Evolutionary conservation across 768 basidiomycete species (phyloP).

Genomic region (Tulasnella sp.): DNA sequence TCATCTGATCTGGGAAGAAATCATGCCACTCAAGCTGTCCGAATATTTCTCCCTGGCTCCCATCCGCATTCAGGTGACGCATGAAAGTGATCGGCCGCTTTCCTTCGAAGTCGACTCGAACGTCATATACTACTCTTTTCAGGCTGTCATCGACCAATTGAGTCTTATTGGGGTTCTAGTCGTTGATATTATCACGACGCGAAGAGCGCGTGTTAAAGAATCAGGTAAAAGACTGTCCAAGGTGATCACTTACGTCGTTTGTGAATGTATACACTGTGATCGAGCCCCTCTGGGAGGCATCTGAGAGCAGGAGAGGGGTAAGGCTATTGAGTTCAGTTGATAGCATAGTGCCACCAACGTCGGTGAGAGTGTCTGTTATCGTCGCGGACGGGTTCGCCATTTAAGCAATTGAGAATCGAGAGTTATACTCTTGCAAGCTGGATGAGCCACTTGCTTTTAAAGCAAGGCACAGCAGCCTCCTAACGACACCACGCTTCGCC

Average conservation of each 20-base stretch:
- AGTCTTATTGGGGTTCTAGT: constrained; percentile 5
- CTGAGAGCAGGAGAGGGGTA: not conserved
- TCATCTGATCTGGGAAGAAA: constrained; percentile 4
- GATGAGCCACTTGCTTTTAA: too few relatives aligned
- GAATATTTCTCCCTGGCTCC: constrained; percentile 2
- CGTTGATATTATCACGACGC: too few relatives aligned
- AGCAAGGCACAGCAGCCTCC: too few relatives aligned
- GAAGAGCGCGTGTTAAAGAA: too few relatives aligned
- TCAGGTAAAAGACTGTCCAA: too few relatives aligned
- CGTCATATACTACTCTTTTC: not conserved
- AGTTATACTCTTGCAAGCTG: too few relatives aligned
- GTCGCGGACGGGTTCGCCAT: not conserved
- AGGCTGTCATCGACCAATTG: not conserved
- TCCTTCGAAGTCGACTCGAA: constrained; percentile 9
- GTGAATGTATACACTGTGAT: constrained; percentile 3
- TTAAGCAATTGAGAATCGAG: too few relatives aligned
- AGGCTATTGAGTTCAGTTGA: not conserved
- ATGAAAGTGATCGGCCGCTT: constrained; percentile 11
- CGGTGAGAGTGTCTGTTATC: not conserved
- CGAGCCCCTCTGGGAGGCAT: not conserved
- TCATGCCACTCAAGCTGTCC: constrained; percentile 13
- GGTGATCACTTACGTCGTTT: constrained; percentile 2
- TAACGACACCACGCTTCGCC: too few relatives aligned
- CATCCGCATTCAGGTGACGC: not conserved
- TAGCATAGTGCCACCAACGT: not conserved